Evolutionary conservation across 192 early-diverging fungal genomes (phyloP), one percentile per base, ranked within the genome.

Genomic region (Backusella macrospora): DNA sequence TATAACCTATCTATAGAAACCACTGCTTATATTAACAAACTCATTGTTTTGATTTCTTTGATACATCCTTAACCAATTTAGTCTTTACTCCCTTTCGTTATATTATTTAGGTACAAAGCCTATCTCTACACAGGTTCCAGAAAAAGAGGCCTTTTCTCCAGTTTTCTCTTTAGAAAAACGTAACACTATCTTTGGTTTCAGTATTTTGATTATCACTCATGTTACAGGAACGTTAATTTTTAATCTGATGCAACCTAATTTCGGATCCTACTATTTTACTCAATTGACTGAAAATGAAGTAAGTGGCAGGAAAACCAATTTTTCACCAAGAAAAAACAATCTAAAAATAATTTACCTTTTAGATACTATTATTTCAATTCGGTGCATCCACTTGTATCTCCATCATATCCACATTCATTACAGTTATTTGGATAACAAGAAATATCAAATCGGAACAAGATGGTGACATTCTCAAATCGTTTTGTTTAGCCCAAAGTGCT

Each of bases 381-480:
- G 67, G 67, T 64, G 64, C 77, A 48, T 82, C 73, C 7, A 73
- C 71, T 4, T 71, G 75, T 2, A 73, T 75, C 9, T 80, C 77
- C 55, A 74, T 47, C 23, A 1, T 68, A 7, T 46, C 44, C 14
- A 46, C 42, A 26, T 80, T 73, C 76, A 76, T 68, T 73, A 68
- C 39, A 62, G 82, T 77, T 62, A 71, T 16, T 37, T 81, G 62
- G 23, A n/a, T 40, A 76, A 68, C 5, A 79, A 77, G 16, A 16
- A 78, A 59, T 4, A 23, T 59, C 21, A 59, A 23, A 59, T 34
- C 89, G 29, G 81, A 87, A 4, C 72, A 87, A n/a, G 87, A 88
- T 70, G 86, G 87, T 59, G 73, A 85, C 3, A 82, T 88, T 62
- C 82, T 88, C 62, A 90, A 87, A 71, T 87, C 83, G 38, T 75